Evolutionary conservation across 2,329 filamentous ascomycete species (phyloP).

Genomic region (Macrophomina tecta): DNA sequence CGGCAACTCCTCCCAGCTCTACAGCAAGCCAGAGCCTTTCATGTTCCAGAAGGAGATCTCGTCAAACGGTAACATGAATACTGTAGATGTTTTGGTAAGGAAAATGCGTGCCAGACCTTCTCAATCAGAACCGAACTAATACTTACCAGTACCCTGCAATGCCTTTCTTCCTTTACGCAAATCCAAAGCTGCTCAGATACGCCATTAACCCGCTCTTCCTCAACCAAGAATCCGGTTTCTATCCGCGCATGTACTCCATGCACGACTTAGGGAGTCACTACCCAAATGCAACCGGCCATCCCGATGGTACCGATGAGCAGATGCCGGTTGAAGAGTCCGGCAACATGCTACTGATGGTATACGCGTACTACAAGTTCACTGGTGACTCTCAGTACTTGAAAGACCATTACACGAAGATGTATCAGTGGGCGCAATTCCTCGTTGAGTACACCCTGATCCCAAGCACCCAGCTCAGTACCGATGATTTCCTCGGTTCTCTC

Average conservation of each 20-base stretch:
- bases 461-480: conserved; percentile 30
- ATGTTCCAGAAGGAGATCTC: conserved; percentile 33
- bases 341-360: conserved; percentile 31
- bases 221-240: conserved; percentile 34
- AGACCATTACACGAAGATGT: conserved; percentile 32
- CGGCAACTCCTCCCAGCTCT: conserved; percentile 43
- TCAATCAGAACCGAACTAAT: background rate
- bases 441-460: conserved; percentile 32
- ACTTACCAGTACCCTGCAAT: conserved; percentile 24
- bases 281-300: conserved; percentile 30
- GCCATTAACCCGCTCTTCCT: conserved; percentile 32
- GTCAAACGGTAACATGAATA: conserved; percentile 41
- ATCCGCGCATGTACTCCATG: conserved; percentile 31
- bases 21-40: conserved; percentile 36
- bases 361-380: conserved; percentile 31
- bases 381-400: conserved; percentile 27
- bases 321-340: conserved; percentile 32
- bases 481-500: conserved; percentile 33
- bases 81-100: conserved; percentile 35
- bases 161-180: conserved; percentile 30
- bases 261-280: conserved; percentile 30
- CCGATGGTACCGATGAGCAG: conserved; percentile 27
- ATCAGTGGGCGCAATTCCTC: conserved; percentile 33
- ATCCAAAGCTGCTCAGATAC: conserved; percentile 28
- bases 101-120: background rate